Evolutionary conservation across 2,329 filamentous ascomycete genomes (phyloP), one percentile per base, ranked within the genome.

Genomic region (Penicillium sp.): DNA sequence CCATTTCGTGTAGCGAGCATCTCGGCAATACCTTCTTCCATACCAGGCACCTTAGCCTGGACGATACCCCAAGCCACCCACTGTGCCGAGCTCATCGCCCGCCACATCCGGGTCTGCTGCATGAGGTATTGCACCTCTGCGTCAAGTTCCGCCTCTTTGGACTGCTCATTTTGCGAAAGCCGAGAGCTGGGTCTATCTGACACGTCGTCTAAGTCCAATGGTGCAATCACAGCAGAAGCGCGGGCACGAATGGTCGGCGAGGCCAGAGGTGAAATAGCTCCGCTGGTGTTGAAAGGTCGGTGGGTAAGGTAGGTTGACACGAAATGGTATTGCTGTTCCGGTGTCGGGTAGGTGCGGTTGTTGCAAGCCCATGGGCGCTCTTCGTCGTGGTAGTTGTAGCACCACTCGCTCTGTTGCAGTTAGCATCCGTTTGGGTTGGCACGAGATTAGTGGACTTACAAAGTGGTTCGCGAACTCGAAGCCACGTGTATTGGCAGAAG

Each of bases 381-480:
- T 3, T 84, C 74, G 69, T 94, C 87, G 70, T 97, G 92, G 75
- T 99, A 99, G 75, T 99, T 93, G 80, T 97, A 97, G 65, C 90
- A 89, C 94, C 94, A 99, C 75, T 99, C 94, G 1, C 90, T 85
- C 82, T 84, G 50, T 22, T 17, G 8, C 19, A 6, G 55, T 67
- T 56, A 67, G 64, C n/a, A 30, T 26, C 7, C 25, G 16, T 17
- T 7, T n/a, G 8, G 38, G 11, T 12, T 26, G 7, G 9, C 16
- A 3, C 12, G 26, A 4, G 36, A 17, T 5, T 19, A 4, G 10
- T 25, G 12, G 33, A 71, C 80, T 76, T 75, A 84, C 89, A 75
- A 99, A 99, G 75, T 99, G 94, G 72, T 99, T 99, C 55, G 91
- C 94, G 71, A 99, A 97, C 73, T 99, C 94, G 16, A 91, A 80